A percentile compares a stretch with the other conserved stretches of the same genome.
Evolutionary conservation across 1,284 basidiomycete species (phyloP).

Genomic region (Coniophora puteana): DNA sequence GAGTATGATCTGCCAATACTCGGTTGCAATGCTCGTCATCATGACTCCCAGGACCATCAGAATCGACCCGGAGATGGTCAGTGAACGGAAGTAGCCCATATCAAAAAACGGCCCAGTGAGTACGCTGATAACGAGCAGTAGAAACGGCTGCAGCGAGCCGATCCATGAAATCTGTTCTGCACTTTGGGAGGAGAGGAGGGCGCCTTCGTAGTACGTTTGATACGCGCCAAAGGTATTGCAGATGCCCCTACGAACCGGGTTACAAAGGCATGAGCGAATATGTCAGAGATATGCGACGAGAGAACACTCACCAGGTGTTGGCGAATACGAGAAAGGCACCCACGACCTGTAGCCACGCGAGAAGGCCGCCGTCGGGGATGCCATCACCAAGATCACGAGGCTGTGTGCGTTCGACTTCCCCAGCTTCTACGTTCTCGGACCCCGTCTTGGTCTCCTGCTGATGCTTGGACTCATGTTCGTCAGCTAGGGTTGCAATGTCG

Average conservation of each 20-base stretch:
- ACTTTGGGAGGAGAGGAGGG: constrained; percentile 30
- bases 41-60: constrained; percentile 42
- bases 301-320: no score
- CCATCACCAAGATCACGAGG: no score
- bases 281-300: no score
- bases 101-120: constrained; percentile 49
- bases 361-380: constrained; percentile 20
- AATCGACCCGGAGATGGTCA: constrained; percentile 43
- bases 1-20: constrained; percentile 57
- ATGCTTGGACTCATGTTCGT: no score
- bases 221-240: constrained; percentile 31
- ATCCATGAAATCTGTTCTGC: constrained; percentile 44
- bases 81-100: constrained; percentile 41
- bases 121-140: constrained; percentile 23
- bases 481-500: no score
- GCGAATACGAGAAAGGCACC: constrained; percentile 13
- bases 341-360: constrained; percentile 20
- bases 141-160: constrained; percentile 39
- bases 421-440: no score
- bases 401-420: no score
- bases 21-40: constrained; percentile 49
- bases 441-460: no score
- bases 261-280: no score
- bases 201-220: constrained; percentile 39
- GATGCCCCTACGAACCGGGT: no score